Evolutionary conservation across 2,329 filamentous ascomycete genomes (phyloP).

Genomic region (Chaetothyriales sp.): DNA sequence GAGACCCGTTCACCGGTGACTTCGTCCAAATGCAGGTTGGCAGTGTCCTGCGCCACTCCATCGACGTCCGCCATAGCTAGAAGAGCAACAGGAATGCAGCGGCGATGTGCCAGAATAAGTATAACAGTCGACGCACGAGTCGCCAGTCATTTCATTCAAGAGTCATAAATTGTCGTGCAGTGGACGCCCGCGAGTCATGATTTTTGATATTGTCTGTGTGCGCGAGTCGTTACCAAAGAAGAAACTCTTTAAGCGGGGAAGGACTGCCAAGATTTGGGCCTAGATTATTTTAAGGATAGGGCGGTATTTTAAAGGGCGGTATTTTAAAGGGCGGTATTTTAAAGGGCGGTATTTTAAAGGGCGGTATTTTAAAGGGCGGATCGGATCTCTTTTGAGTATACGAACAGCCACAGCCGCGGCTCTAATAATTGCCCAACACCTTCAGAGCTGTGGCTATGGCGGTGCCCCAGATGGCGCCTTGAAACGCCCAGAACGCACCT

Average conservation of each 20-base stretch:
- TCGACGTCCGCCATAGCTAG: constrained; percentile 23
- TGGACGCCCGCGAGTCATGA: constrained; percentile 1
- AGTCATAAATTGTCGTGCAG: not conserved
- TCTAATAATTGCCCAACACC: constrained; percentile 5
- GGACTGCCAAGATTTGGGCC: too few species aligned
- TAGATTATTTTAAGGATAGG: not conserved
- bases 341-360: too few species aligned
- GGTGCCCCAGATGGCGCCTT: constrained; percentile 26
- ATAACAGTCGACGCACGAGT: not conserved
- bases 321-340: too few species aligned
- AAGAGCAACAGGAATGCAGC: not conserved
- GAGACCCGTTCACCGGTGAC: constrained; percentile 79
- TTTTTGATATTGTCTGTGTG: constrained; percentile 1
- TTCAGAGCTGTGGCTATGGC: constrained; percentile 8
- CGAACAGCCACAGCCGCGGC: too few species aligned
- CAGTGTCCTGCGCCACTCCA: constrained; percentile 30
- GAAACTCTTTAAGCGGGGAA: not conserved
- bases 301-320: too few species aligned
- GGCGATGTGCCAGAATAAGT: not conserved
- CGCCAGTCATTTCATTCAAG: not conserved
- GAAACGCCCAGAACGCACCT: constrained; percentile 26
- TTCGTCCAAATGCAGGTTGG: constrained; percentile 73
- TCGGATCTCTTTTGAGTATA: too few species aligned
- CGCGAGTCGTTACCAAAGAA: constrained; percentile 1
- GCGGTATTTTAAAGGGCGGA: too few species aligned